Evolutionary conservation across 2,329 filamentous ascomycete species (phyloP), one percentile per base, ranked within the genome.

Genomic region (Clonostachys chloroleuca): DNA sequence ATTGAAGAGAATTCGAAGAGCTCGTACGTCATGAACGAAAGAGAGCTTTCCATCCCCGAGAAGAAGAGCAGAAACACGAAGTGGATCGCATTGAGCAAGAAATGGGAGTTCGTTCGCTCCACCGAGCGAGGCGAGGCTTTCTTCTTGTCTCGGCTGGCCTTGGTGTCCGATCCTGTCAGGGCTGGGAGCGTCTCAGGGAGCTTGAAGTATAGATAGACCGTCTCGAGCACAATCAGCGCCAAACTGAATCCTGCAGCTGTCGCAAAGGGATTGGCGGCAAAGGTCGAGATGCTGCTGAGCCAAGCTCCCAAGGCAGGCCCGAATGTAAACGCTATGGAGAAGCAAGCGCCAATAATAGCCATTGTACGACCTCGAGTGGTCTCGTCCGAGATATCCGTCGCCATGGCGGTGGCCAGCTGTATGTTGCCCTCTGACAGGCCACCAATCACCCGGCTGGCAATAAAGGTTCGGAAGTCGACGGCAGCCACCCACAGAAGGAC

Each of bases 11-110:
- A 95, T 9, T 80, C 80, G 65, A 97, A 97, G 41, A 99, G 80
- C 46, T 96, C 92, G 59, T 94, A 95, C 0, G 92, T 97, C 83
- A 99, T 92, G 65, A 99, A 99, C 0, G 94, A 92, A 4, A 99
- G 79, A 1, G 91, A 96, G 66, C 96, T 97, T 64, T 99, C 94
- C 87, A 99, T 92, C 51, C 94, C 94, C 3, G 90, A 96, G 70
- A 99, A 99, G 69, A 96, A 96, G 12, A 99, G 83, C 50, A 99
- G 83, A 67, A 99, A 99, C 42, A 86, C 71, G 60, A 97, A 87
- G 67, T 99, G 94, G 0, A 89, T 84, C 2, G 86, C 69, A 63
- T 96, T 96, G 42, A 99, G 82, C 12, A 95, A 64, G 33, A 81
- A 69, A 55, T 94, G 90, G 5, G 87, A 90, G 68, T 97, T 97